A percentile compares a stretch with the other conserved stretches of the same genome.
These are phyloP conservation scores for Massarina eburnea DNA, from an alignment of 2,329 filamentous ascomycete species.

Conservation along the genomic window DNA sequence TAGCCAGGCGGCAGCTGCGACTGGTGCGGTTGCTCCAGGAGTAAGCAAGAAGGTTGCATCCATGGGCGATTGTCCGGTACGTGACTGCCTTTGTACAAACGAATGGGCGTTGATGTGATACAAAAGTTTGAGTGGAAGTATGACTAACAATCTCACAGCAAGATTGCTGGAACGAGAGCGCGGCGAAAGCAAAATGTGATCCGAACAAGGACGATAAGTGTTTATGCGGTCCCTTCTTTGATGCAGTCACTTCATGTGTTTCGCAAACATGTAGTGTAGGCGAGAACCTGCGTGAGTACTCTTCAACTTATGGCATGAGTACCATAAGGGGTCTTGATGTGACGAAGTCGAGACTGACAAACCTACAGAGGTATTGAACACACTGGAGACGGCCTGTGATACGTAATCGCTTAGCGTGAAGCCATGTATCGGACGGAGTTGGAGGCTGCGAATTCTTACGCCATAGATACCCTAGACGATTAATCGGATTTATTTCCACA, in stretches of 20 bases:
- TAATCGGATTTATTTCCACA: neutral
- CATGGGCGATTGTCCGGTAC: neutral
- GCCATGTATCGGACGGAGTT: neutral
- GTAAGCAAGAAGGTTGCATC: neutral
- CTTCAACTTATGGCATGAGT: neutral
- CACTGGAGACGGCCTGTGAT: constrained; percentile 5
- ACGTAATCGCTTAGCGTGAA: neutral
- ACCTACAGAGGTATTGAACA: constrained; percentile 3
- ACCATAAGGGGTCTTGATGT: neutral
- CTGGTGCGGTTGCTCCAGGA: neutral
- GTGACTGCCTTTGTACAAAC: neutral
- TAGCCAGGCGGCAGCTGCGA: neutral
- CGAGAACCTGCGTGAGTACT: constrained; percentile 37
- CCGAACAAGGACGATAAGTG: constrained; percentile 34
- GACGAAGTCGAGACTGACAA: neutral
- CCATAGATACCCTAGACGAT: constrained; percentile 5
- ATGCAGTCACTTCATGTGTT: constrained; percentile 32
- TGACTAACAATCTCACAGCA: constrained; percentile 13
- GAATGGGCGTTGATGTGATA: too few relatives aligned
- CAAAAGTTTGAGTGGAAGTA: neutral
- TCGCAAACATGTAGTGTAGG: constrained; percentile 27
- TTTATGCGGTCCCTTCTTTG: constrained; percentile 37
- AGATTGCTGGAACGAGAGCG: constrained; percentile 39
- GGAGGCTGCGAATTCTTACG: neutral
- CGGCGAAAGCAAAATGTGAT: constrained; percentile 28